These are phyloP conservation scores for Neobulgaria alba DNA, from an alignment of 2,329 filamentous ascomycete species.

Conservation along the genomic window DNA sequence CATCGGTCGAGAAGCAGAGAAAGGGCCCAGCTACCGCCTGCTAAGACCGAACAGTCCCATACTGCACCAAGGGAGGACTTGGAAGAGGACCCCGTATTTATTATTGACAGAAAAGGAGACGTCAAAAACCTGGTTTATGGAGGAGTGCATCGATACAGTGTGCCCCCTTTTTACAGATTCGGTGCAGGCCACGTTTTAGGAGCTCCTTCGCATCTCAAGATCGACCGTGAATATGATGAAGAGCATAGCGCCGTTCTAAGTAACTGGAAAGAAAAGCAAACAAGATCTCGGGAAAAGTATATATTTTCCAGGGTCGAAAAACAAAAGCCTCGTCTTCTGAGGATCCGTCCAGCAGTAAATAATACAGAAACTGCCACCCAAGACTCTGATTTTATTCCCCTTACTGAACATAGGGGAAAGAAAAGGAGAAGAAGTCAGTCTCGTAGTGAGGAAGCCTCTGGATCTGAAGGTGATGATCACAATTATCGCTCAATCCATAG, in stretches of 20 bases:
- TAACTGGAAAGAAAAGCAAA: slow-evolving; percentile 30
- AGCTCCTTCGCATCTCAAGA: slow-evolving; percentile 46
- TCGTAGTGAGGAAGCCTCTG: slow-evolving; percentile 29
- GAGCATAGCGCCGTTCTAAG: slow-evolving; percentile 43
- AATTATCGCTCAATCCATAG: slow-evolving; percentile 59
- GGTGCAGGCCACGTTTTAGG: slow-evolving; percentile 68
- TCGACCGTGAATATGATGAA: slow-evolving; percentile 50
- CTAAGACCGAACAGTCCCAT: slow-evolving; percentile 1
- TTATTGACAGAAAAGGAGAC: slow-evolving; percentile 70
- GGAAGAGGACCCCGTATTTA: slow-evolving; percentile 37
- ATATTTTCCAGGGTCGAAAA: slow-evolving; percentile 37
- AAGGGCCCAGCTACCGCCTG: neutral
- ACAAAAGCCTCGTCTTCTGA: slow-evolving; percentile 33
- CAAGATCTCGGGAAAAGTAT: slow-evolving; percentile 33
- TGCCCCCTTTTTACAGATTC: slow-evolving; percentile 62
- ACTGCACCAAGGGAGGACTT: neutral
- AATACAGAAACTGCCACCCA: slow-evolving; percentile 15
- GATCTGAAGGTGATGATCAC: slow-evolving; percentile 39
- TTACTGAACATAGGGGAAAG: slow-evolving; percentile 31
- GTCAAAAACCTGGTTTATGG: slow-evolving; percentile 67
- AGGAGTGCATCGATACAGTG: slow-evolving; percentile 58
- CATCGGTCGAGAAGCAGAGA: slow-evolving; percentile 13
- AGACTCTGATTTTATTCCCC: slow-evolving; percentile 40
- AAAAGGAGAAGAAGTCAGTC: slow-evolving; percentile 24
- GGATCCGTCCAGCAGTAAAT: slow-evolving; percentile 29